A percentile compares a stretch with the other conserved stretches of the same genome.
phyloP scores from a whole-genome alignment of 192 early-diverging fungal genomes.

The Spizellomyces sp. region DNA sequence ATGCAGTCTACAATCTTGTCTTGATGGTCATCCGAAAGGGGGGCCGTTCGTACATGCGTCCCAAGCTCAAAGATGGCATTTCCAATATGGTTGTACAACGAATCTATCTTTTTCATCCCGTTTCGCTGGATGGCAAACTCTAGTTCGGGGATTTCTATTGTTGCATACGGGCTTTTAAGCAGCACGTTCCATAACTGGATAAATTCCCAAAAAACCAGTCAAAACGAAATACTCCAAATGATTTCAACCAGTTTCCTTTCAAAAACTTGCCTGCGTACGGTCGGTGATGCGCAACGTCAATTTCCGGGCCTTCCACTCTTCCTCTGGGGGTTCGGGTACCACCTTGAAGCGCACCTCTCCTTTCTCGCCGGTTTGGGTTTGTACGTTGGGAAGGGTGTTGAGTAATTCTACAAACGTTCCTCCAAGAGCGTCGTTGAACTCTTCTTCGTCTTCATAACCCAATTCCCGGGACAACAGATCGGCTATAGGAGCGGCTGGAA shows the following conservation, averaged over 20 bases:
- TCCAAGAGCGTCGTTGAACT: constrained; percentile 28
- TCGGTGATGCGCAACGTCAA: constrained; percentile 12
- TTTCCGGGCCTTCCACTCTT: constrained; percentile 20
- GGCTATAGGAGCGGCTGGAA: constrained; percentile 13
- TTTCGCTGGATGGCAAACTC: constrained; percentile 36
- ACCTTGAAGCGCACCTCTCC: constrained; percentile 18
- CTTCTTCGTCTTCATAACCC: constrained; percentile 20
- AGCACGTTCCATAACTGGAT: constrained; percentile 25
- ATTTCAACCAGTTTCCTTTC: too few relatives aligned
- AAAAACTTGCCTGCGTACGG: neutral
- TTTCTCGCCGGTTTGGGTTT: constrained; percentile 17
- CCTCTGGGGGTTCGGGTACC: constrained; percentile 8
- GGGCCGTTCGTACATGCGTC: constrained; percentile 16
- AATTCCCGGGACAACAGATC: constrained; percentile 16
- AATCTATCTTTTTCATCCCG: constrained; percentile 23
- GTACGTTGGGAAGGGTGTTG: constrained; percentile 27
- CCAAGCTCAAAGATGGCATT: constrained; percentile 31
- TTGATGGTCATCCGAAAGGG: constrained; percentile 4
- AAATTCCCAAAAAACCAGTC: neutral
- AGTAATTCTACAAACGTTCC: constrained; percentile 19
- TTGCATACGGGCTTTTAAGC: constrained; percentile 17
- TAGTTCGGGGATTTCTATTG: constrained; percentile 26
- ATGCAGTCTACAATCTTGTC: constrained; percentile 32
- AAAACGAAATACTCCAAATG: too few relatives aligned
- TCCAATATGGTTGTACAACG: constrained; percentile 31